phyloP scores from a whole-genome alignment of 164 flowering plant species.

The Liquidambar formosana region DNA sequence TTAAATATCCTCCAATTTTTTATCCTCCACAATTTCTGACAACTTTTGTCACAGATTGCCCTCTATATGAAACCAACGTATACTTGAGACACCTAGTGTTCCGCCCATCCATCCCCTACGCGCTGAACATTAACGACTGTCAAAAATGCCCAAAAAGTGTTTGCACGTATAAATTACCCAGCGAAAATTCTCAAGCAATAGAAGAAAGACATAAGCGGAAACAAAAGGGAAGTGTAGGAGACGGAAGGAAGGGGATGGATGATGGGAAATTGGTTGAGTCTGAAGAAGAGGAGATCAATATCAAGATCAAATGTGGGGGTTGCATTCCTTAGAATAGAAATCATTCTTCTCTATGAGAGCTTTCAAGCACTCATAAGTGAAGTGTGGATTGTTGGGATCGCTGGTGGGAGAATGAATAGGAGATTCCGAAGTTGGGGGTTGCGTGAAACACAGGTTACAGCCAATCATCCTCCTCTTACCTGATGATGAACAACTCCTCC shows the following conservation, averaged over 20 bases:
- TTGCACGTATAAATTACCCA: too few species aligned
- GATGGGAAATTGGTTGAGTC: neutral
- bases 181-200: too few species aligned
- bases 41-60: too few species aligned
- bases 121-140: neutral
- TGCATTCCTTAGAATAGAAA: conserved; percentile 61
- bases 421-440: conserved; percentile 22
- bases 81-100: too few species aligned
- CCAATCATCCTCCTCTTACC: conserved; percentile 10
- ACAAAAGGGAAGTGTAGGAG: neutral
- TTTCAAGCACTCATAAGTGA: conserved; percentile 41
- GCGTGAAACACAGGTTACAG: conserved; percentile 27
- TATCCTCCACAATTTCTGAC: too few species aligned
- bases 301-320: conserved; percentile 56
- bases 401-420: conserved; percentile 25
- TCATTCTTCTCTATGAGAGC: conserved; percentile 62
- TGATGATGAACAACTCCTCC: neutral
- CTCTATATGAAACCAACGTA: too few species aligned
- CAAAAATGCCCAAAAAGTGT: neutral
- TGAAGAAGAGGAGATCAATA: neutral
- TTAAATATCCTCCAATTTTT: too few species aligned
- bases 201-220: too few species aligned
- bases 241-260: neutral
- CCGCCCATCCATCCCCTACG: neutral
- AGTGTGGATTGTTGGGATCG: conserved; percentile 51